Evolutionary conservation across 2,329 filamentous ascomycete species (phyloP).

Genomic region (Exophiala spinifera): DNA sequence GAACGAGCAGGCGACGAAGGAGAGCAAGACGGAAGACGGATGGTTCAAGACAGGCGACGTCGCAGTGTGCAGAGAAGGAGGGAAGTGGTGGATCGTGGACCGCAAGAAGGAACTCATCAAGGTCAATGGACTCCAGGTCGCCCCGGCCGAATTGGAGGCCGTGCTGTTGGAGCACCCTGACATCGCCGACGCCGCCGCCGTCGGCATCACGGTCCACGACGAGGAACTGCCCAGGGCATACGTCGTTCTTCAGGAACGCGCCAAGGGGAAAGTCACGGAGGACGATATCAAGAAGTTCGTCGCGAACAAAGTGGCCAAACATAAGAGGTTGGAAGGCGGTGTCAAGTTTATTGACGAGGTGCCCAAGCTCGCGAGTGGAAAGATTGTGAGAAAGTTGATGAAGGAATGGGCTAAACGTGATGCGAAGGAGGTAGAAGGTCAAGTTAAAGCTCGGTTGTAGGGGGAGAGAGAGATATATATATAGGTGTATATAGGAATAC

Average conservation of each 20-base stretch:
- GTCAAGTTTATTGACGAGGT: slow-evolving; percentile 56
- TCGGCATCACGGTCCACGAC: slow-evolving; percentile 39
- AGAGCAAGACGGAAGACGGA: slow-evolving; percentile 59
- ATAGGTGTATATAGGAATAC: too few relatives aligned
- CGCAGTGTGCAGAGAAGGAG: slow-evolving; percentile 69
- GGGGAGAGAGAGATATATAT: not conserved
- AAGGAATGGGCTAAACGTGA: slow-evolving; percentile 53
- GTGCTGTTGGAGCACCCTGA: slow-evolving; percentile 44
- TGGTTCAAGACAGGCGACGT: slow-evolving; percentile 88
- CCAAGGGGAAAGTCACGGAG: slow-evolving; percentile 45
- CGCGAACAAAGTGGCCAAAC: slow-evolving; percentile 48
- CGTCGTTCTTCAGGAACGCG: slow-evolving; percentile 49
- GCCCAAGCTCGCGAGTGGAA: slow-evolving; percentile 56
- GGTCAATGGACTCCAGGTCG: slow-evolving; percentile 57
- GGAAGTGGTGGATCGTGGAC: slow-evolving; percentile 74
- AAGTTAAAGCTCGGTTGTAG: slow-evolving; percentile 61
- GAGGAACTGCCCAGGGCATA: slow-evolving; percentile 41
- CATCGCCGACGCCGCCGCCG: slow-evolving; percentile 47
- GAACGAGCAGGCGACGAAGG: slow-evolving; percentile 35
- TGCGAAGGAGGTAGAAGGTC: slow-evolving; percentile 55
- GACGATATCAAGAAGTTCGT: slow-evolving; percentile 41
- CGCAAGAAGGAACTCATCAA: slow-evolving; percentile 61
- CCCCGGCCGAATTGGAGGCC: slow-evolving; percentile 48
- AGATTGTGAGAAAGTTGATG: slow-evolving; percentile 57
- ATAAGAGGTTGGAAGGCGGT: slow-evolving; percentile 53